phyloP scores from a whole-genome alignment of 345 rosid genomes.

The Luvunga scandens region DNA sequence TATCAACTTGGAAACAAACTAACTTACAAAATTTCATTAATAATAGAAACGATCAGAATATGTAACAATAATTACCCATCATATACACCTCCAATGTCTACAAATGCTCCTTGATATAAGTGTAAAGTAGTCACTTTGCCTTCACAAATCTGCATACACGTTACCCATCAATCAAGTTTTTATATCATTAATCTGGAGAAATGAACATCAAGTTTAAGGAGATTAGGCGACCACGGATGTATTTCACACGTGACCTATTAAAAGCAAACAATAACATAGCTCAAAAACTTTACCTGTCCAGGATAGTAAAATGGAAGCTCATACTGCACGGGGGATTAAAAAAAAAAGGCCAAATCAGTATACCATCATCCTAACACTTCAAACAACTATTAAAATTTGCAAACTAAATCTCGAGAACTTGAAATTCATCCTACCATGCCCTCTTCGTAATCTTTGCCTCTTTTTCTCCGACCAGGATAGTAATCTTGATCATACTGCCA shows the following conservation, averaged over 20 bases:
- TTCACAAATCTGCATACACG: constrained; percentile 67
- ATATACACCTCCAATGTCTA: constrained; percentile 91
- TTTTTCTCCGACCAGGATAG: constrained; percentile 88
- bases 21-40: not conserved
- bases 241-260: not conserved
- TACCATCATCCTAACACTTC: not conserved
- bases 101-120: constrained; percentile 95
- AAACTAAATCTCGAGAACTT: not conserved
- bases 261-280: constrained; percentile 6
- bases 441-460: constrained; percentile 87
- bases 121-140: constrained; percentile 81
- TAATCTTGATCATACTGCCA: constrained; percentile 81
- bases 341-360: constrained; percentile 11
- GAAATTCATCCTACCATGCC: constrained; percentile 62
- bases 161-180: constrained; percentile 8
- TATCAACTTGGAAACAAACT: constrained; percentile 7
- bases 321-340: constrained; percentile 54
- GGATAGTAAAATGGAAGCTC: constrained; percentile 97
- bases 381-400: not conserved
- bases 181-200: not conserved
- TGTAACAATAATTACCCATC: constrained; percentile 61
- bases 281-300: constrained; percentile 60
- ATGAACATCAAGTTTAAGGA: not conserved
- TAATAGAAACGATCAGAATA: constrained; percentile 4
- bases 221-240: not conserved